phyloP scores from a whole-genome alignment of 1,284 basidiomycete genomes.

The Anthracocystis walkeri region DNA sequence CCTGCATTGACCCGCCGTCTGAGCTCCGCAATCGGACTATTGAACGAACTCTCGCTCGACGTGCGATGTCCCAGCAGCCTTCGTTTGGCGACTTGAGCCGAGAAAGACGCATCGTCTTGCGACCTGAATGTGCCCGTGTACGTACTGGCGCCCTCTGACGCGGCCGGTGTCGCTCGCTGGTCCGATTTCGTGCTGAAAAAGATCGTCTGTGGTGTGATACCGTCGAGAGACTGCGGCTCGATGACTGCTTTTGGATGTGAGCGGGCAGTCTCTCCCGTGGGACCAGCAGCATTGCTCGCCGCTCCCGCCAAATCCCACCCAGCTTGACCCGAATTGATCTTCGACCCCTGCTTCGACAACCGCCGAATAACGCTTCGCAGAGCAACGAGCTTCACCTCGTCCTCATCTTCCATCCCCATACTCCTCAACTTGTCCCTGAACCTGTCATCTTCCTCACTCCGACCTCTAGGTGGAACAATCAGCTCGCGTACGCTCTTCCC shows the following conservation, averaged over 20 bases:
- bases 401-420: slow-evolving; percentile 81
- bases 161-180: slow-evolving; percentile 11
- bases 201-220: slow-evolving; percentile 93
- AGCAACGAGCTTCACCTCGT: slow-evolving; percentile 83
- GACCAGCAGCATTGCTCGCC: not conserved
- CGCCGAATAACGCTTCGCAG: slow-evolving; percentile 84
- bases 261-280: slow-evolving; percentile 6
- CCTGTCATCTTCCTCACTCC: slow-evolving; percentile 76
- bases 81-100: slow-evolving; percentile 49
- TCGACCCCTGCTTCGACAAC: slow-evolving; percentile 62
- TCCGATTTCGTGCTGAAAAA: slow-evolving; percentile 77
- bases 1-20: slow-evolving; percentile 43
- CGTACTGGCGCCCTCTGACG: slow-evolving; percentile 34
- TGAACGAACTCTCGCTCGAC: slow-evolving; percentile 42
- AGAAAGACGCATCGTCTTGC: slow-evolving; percentile 55
- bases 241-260: slow-evolving; percentile 71
- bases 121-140: slow-evolving; percentile 51
- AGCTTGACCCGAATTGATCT: slow-evolving; percentile 11
- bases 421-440: slow-evolving; percentile 81
- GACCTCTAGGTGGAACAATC: slow-evolving; percentile 26
- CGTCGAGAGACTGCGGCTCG: slow-evolving; percentile 76
- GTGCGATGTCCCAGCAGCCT: slow-evolving; percentile 52
- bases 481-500: slow-evolving; percentile 39
- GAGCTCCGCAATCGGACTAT: slow-evolving; percentile 53
- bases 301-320: slow-evolving; percentile 27